These are phyloP conservation scores for Debaryomyces sp. DNA, from an alignment of 1,139 yeast genomes.

Conservation along the genomic window DNA sequence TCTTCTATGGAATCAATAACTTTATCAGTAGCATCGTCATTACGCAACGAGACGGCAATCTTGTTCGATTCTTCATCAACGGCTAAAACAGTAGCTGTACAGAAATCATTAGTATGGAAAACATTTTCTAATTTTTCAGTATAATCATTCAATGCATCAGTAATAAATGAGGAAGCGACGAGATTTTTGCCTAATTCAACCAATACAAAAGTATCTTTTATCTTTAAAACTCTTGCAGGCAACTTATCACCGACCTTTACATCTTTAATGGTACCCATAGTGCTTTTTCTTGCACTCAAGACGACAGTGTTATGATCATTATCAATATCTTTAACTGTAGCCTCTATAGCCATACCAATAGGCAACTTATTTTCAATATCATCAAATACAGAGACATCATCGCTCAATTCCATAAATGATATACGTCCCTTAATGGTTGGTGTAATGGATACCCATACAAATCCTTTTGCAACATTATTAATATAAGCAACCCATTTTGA, in stretches of 20 bases:
- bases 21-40: conserved; percentile 54
- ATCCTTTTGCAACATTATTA: conserved; percentile 54
- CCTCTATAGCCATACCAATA: conserved; percentile 69
- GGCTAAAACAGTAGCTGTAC: conserved; percentile 61
- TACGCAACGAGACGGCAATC: conserved; percentile 66
- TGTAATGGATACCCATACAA: conserved; percentile 70
- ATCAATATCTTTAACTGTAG: conserved; percentile 58
- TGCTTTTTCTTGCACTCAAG: conserved; percentile 52
- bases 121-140: conserved; percentile 54
- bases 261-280: conserved; percentile 49
- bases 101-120: conserved; percentile 58
- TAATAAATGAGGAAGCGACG: conserved; percentile 67
- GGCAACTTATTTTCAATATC: conserved; percentile 62
- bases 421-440: conserved; percentile 72
- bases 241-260: conserved; percentile 58
- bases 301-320: conserved; percentile 51
- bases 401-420: conserved; percentile 65
- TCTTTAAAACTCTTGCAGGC: conserved; percentile 68
- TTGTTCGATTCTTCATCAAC: conserved; percentile 60
- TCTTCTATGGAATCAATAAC: conserved; percentile 54
- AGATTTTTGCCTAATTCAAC: conserved; percentile 67
- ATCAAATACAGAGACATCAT: conserved; percentile 52
- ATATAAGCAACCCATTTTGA: conserved; percentile 52
- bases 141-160: conserved; percentile 81
- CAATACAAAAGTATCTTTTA: conserved; percentile 62